Conservation (phyloP, 805 yeast species). For the Nakazawaea molendinolei region DNA sequence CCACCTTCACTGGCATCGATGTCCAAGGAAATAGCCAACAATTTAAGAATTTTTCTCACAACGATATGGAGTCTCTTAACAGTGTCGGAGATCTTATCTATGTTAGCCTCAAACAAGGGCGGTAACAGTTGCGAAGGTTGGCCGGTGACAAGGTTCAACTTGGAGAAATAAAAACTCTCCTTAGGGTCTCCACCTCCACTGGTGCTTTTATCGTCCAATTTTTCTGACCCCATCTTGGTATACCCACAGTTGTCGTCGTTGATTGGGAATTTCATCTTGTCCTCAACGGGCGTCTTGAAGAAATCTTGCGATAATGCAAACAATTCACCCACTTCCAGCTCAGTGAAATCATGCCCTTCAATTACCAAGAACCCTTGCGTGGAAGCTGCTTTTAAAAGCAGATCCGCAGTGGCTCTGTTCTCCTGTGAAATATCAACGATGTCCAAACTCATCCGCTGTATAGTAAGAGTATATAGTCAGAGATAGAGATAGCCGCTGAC, state of each 20-base stretch:
- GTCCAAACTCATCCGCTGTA: constrained; percentile 26
- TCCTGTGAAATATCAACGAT: constrained; percentile 47
- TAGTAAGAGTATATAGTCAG: too few species aligned
- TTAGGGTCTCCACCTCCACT: constrained; percentile 48
- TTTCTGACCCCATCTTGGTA: constrained; percentile 42
- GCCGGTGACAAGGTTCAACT: constrained; percentile 43
- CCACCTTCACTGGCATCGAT: constrained; percentile 44
- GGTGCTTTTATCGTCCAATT: constrained; percentile 29
- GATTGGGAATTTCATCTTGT: constrained; percentile 45
- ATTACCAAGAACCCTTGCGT: constrained; percentile 43
- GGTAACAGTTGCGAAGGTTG: constrained; percentile 39
- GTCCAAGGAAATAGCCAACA: constrained; percentile 53
- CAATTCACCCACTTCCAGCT: constrained; percentile 31
- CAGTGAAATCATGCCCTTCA: constrained; percentile 42
- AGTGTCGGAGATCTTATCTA: constrained; percentile 27
- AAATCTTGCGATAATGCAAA: constrained; percentile 30
- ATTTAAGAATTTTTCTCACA: constrained; percentile 39
- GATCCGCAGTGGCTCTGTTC: constrained; percentile 36
- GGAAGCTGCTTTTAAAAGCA: constrained; percentile 42
- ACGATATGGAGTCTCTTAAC: constrained; percentile 36
- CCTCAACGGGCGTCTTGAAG: constrained; percentile 39
- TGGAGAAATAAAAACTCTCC: constrained; percentile 60
- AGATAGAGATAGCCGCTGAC: too few species aligned
- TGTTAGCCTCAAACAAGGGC: constrained; percentile 36
- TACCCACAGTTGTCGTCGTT: constrained; percentile 48